A percentile compares a stretch with the other conserved stretches of the same genome.
Conservation (phyloP, 139 green algal species). For the Chlorella sp. region DNA sequence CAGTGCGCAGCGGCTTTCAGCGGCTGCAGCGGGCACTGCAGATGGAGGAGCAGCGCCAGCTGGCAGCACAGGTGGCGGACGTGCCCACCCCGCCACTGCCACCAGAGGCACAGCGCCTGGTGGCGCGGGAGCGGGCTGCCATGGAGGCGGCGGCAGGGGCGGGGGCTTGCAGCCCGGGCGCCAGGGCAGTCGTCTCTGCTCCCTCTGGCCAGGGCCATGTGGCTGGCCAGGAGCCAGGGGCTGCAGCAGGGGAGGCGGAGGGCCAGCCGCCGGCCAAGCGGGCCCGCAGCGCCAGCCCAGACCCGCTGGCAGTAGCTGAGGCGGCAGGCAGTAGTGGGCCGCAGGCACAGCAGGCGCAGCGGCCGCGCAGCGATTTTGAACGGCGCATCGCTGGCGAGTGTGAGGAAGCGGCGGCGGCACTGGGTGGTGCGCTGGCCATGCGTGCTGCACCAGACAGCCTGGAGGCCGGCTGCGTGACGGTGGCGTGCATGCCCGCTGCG, state of each 20-base stretch:
- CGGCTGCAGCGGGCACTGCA: neutral
- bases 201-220: neutral
- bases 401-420: neutral
- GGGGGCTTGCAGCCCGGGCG: neutral
- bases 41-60: neutral
- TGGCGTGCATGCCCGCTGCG: neutral
- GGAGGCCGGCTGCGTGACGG: neutral
- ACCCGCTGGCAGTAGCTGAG: neutral
- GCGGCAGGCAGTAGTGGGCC: neutral
- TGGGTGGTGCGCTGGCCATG: neutral
- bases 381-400: neutral
- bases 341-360: neutral
- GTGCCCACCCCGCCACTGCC: conserved; percentile 21
- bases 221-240: neutral
- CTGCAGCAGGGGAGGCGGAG: neutral
- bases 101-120: conserved; percentile 2
- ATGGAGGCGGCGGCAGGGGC: neutral
- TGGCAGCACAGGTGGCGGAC: neutral
- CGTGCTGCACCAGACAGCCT: neutral
- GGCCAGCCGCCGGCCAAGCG: neutral
- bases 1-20: neutral
- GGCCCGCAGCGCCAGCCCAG: conserved; percentile 24
- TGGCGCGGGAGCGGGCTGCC: neutral
- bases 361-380: conserved; percentile 5
- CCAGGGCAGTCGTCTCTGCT: neutral